Conservation (phyloP, 306 rosid genomes). For the Medicago arabica region DNA sequence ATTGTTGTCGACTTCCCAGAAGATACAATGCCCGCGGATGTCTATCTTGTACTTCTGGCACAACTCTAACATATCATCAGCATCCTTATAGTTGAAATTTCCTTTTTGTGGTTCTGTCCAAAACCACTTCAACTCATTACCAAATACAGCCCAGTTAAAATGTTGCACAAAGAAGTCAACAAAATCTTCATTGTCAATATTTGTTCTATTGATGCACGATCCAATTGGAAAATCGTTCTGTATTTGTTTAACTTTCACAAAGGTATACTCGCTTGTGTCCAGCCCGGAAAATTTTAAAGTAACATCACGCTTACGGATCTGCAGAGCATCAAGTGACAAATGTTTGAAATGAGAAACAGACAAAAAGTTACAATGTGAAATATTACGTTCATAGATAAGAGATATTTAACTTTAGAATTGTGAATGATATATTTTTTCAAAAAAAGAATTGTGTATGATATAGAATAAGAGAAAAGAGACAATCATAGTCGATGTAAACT, state of each 20-base stretch:
- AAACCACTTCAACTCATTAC: slow-evolving; percentile 94
- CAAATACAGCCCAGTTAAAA: slow-evolving; percentile 97
- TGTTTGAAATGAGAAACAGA: slow-evolving; percentile 27
- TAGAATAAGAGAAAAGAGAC: too few relatives aligned
- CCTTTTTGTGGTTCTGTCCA: slow-evolving; percentile 93
- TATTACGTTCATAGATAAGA: background rate
- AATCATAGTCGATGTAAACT: too few relatives aligned
- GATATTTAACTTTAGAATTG: background rate
- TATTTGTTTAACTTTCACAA: slow-evolving; percentile 68
- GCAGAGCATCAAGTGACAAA: slow-evolving; percentile 39
- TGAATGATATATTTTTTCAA: background rate
- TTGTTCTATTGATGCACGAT: slow-evolving; percentile 75
- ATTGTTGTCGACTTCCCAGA: slow-evolving; percentile 81
- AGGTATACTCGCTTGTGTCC: slow-evolving; percentile 44
- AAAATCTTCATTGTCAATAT: slow-evolving; percentile 92
- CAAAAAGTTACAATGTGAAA: background rate
- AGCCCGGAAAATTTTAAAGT: slow-evolving; percentile 73
- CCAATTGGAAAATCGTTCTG: slow-evolving; percentile 85
- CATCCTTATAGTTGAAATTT: slow-evolving; percentile 80
- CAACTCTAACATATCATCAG: slow-evolving; percentile 73
- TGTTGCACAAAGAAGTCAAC: slow-evolving; percentile 70
- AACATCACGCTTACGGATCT: slow-evolving; percentile 88
- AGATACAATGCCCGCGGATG: slow-evolving; percentile 87
- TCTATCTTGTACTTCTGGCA: slow-evolving; percentile 71
- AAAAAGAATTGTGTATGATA: background rate